Conservation (phyloP, 1,284 basidiomycete genomes). For the Tremellales sp. region DNA sequence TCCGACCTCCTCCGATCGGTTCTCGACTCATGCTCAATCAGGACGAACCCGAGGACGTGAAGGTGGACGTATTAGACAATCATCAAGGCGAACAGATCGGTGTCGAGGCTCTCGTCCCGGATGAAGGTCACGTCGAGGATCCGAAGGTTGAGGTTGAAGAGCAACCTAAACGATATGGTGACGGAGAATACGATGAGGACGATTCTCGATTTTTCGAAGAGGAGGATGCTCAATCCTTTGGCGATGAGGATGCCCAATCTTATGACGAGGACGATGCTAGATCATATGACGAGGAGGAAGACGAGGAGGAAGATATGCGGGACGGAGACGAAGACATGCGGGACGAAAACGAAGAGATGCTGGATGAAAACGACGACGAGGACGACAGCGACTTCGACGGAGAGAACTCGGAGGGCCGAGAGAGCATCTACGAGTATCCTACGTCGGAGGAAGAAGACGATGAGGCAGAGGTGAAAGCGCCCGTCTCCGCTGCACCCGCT, state of each 20-base stretch:
- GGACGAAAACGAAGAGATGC: not conserved
- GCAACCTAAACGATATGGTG: not conserved
- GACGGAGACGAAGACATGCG: not conserved
- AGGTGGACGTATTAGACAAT: too few relatives aligned
- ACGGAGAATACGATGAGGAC: too few relatives aligned
- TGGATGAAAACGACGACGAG: slow-evolving; percentile 6
- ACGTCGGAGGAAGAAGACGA: slow-evolving; percentile 7
- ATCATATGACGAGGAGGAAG: slow-evolving; percentile 3
- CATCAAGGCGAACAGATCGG: too few relatives aligned
- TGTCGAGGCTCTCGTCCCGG: too few relatives aligned
- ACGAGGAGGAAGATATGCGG: slow-evolving; percentile 1
- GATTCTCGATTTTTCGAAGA: too few relatives aligned
- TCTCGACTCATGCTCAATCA: too few relatives aligned
- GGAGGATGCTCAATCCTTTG: not conserved
- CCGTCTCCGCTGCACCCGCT: slow-evolving; percentile 2
- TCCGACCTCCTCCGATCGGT: too few relatives aligned
- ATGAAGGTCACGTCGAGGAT: too few relatives aligned
- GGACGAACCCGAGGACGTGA: slow-evolving; percentile 1
- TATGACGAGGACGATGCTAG: not conserved
- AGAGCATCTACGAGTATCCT: slow-evolving; percentile 2
- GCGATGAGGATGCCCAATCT: not conserved
- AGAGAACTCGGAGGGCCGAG: not conserved
- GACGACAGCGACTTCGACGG: not conserved
- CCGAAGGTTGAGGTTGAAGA: slow-evolving; percentile 3
- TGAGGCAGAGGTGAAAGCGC: not conserved